Evolutionary conservation across 352 stramenopile genomes (phyloP), one percentile per base, ranked within the genome.

Genomic region (Globisporangium lucens): DNA sequence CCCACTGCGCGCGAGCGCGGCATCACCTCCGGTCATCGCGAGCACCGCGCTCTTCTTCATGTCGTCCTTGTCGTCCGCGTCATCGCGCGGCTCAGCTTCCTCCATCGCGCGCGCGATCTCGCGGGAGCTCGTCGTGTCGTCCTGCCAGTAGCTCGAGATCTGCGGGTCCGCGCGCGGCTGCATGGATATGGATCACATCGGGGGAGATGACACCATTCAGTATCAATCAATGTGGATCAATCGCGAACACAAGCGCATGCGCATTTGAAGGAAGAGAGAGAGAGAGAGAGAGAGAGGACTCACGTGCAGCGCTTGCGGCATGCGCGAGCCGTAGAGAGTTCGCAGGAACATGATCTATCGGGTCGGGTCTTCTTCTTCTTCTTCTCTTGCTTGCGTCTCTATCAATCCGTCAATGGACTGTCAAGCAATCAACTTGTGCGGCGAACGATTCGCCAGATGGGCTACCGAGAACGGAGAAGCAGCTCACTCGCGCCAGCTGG

Each of bases 301-400:
- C 72, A 94, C 87, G 68, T 93, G 76, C 36, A 89, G 85, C 56
- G 84, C 41, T 66, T 92, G 87, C 3, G 84, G 87, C 84, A 93
- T 91, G 57, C 87, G 87, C 56, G 83, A 89, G 46, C 82, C 84
- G 56, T 90, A 93, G 12, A 94, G 77, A 36, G 79, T 78, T 24
- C 86, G 84, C n/a, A 94, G 80, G 52, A 94, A 91, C 86, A 94
- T 94, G 62, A 35, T 60, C 8, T 15, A 24, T 20, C 3, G 47
- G 47, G 29, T 51, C 12, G 17, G 43, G 49, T 10, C 27, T 20
- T 38, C 27, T 58, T 38, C 52, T 53, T 63, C 33, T 55, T 38
- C 4, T 29, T 13, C 27, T 33, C 20, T 30, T 53, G 38, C 38
- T 46, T 17, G 38, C 12, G 12, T 22, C 17, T 22, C 43, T 51